Conservation (phyloP, 768 basidiomycete genomes). For the Calocybe cyanea region DNA sequence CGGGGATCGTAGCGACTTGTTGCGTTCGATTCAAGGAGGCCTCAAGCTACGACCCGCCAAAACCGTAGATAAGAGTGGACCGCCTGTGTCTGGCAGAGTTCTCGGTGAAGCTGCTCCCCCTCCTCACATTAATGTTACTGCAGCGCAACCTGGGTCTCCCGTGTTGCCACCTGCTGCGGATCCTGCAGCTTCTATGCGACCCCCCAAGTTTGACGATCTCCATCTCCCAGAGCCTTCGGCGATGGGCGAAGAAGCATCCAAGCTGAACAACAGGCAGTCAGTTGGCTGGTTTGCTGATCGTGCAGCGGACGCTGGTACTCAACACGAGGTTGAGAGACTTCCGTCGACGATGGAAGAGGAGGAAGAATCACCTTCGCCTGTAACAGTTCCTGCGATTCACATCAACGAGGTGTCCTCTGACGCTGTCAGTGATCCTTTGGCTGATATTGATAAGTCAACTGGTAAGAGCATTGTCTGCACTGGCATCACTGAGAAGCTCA, state of each 20-base stretch:
- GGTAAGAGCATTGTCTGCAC: constrained; percentile 37
- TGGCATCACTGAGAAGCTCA: neutral
- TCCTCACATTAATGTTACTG: constrained; percentile 53
- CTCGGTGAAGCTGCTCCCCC: constrained; percentile 73
- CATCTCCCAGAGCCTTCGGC: constrained; percentile 25
- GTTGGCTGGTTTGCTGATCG: constrained; percentile 91
- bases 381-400: constrained; percentile 51
- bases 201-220: neutral
- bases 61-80: constrained; percentile 80
- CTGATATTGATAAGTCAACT: constrained; percentile 65
- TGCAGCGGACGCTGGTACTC: constrained; percentile 61
- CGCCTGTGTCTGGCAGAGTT: constrained; percentile 69
- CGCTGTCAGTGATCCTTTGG: constrained; percentile 46
- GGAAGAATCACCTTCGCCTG: constrained; percentile 41
- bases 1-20: constrained; percentile 57
- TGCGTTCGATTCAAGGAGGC: constrained; percentile 79
- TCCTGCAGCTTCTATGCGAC: neutral
- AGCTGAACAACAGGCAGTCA: constrained; percentile 60
- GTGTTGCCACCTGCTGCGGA: constrained; percentile 16
- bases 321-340: constrained; percentile 31
- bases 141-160: constrained; percentile 36
- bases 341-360: constrained; percentile 59
- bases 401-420: constrained; percentile 44
- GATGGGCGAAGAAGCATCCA: constrained; percentile 22
- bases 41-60: constrained; percentile 65